Evolutionary conservation across 331 rosid species (phyloP).

Genomic region (Acacia concinna): DNA sequence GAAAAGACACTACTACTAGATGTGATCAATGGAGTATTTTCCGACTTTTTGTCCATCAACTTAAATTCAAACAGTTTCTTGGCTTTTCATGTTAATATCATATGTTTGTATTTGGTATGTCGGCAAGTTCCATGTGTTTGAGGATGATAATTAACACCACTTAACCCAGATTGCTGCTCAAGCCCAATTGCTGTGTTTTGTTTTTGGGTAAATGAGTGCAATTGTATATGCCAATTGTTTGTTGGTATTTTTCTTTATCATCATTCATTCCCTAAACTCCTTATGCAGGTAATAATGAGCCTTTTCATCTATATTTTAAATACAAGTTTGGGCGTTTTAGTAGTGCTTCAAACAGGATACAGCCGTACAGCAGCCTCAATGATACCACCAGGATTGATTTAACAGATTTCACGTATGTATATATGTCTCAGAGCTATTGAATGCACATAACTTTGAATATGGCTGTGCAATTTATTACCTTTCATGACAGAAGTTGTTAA

Average conservation of each 20-base stretch:
- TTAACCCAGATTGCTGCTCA: background rate
- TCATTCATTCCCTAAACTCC: conserved; percentile 10
- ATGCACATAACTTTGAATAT: conserved; percentile 18
- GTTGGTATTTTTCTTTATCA: conserved; percentile 18
- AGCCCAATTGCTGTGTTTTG: background rate
- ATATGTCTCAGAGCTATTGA: conserved; percentile 20
- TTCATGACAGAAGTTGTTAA: background rate
- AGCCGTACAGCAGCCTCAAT: conserved; percentile 51
- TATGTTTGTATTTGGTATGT: background rate
- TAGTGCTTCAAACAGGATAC: conserved; percentile 36
- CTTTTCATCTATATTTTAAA: conserved; percentile 28
- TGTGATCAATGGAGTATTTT: background rate
- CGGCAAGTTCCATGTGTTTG: background rate
- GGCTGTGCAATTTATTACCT: conserved; percentile 15
- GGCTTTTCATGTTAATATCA: background rate
- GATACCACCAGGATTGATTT: conserved; percentile 53
- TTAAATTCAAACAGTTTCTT: background rate
- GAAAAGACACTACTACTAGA: background rate
- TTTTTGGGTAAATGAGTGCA: background rate
- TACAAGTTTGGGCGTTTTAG: conserved; percentile 41
- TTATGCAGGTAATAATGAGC: conserved; percentile 47
- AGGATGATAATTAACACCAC: background rate
- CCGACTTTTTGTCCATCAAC: background rate
- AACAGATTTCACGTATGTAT: conserved; percentile 84
- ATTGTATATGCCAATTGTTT: conserved; percentile 19